phyloP scores from a whole-genome alignment of 2,329 filamentous ascomycete genomes.

The Penicillium sp. region DNA sequence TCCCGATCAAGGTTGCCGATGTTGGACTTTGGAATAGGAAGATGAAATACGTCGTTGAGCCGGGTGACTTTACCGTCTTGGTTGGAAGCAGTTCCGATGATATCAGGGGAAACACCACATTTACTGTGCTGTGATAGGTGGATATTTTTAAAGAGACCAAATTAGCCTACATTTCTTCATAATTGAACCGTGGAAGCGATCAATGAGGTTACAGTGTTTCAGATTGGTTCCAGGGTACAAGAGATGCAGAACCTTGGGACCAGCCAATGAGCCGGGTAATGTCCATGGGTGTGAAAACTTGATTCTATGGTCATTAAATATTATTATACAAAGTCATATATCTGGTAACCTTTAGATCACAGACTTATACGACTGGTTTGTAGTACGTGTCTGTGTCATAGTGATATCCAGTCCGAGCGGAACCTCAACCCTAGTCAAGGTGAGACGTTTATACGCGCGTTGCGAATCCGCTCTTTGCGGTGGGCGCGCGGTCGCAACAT shows the following conservation, averaged over 20 bases:
- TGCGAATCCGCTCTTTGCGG: not conserved
- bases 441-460: conserved; percentile 12
- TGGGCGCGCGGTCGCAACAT: not conserved
- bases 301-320: not conserved
- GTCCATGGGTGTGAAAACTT: not conserved
- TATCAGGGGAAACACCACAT: conserved; percentile 35
- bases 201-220: not conserved
- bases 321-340: not conserved
- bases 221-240: not conserved
- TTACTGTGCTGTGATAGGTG: conserved; percentile 25
- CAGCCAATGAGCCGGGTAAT: not conserved
- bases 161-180: not conserved
- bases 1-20: conserved; percentile 53
- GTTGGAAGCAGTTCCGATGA: conserved; percentile 56
- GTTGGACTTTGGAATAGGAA: conserved; percentile 58
- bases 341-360: not conserved
- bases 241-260: not conserved
- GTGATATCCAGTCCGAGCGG: not conserved
- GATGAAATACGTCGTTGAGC: conserved; percentile 74
- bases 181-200: not conserved
- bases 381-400: not conserved
- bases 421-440: conserved; percentile 15
- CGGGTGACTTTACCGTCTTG: conserved; percentile 64
- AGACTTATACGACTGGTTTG: not conserved
- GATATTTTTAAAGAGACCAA: not conserved